phyloP scores from a whole-genome alignment of 1,284 basidiomycete species.

The Rhizoctonia solani region DNA sequence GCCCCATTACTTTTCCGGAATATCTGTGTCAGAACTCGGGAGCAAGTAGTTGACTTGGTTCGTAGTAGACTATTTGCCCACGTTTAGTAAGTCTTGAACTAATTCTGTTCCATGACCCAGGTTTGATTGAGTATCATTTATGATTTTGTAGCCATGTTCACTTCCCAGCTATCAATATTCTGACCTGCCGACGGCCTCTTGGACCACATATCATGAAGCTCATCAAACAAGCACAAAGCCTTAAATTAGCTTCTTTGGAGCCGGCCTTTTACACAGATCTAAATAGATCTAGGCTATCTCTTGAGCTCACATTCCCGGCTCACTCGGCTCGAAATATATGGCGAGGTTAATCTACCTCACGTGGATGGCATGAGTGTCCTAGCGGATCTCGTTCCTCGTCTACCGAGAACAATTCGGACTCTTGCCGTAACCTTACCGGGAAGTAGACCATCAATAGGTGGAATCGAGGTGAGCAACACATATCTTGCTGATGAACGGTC shows the following conservation, averaged over 20 bases:
- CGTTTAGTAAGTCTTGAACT: slow-evolving; percentile 5
- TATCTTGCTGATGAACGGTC: background rate
- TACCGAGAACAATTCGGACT: background rate
- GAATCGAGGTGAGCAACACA: slow-evolving; percentile 18
- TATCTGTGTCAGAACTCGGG: slow-evolving; percentile 12
- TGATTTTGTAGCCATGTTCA: slow-evolving; percentile 9
- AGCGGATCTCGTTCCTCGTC: background rate
- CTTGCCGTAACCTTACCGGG: slow-evolving; percentile 5
- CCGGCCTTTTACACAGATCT: slow-evolving; percentile 21
- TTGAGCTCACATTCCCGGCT: background rate
- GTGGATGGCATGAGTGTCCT: background rate
- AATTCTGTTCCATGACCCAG: background rate
- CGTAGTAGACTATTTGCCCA: background rate
- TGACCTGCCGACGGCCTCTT: slow-evolving; percentile 19
- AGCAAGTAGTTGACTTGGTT: slow-evolving; percentile 15
- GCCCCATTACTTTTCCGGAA: slow-evolving; percentile 5
- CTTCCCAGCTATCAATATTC: slow-evolving; percentile 20
- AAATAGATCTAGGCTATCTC: background rate
- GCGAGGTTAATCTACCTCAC: slow-evolving; percentile 1
- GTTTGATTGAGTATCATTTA: background rate
- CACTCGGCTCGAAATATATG: background rate
- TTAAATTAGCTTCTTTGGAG: slow-evolving; percentile 16
- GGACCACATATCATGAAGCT: slow-evolving; percentile 10
- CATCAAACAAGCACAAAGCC: background rate
- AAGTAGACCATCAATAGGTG: slow-evolving; percentile 2